Conservation (phyloP, 2,329 filamentous ascomycete genomes). For the Colletotrichum melonis region DNA sequence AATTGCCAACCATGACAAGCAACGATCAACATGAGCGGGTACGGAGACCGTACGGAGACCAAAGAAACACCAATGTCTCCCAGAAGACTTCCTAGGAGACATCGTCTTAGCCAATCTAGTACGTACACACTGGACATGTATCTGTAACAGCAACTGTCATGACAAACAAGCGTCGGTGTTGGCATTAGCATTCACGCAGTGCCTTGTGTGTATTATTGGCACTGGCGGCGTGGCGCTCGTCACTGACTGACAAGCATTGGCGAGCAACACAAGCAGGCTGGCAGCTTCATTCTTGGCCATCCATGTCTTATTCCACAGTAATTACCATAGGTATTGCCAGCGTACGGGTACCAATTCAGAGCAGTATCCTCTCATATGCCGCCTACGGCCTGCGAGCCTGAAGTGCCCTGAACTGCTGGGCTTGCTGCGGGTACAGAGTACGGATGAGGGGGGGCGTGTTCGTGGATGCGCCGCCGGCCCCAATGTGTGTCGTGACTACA, state of each 20-base stretch:
- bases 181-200: conserved; percentile 5
- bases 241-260: conserved; percentile 15
- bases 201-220: conserved; percentile 4
- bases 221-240: conserved; percentile 1
- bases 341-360: not conserved
- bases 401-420: not conserved
- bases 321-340: not conserved
- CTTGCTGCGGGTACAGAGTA: conserved; percentile 12
- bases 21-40: not conserved
- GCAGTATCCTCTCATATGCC: not conserved
- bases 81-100: not conserved
- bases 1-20: not conserved
- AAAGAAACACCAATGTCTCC: not conserved
- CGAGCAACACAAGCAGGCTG: not conserved
- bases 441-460: conserved; percentile 12
- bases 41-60: not conserved
- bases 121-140: conserved; percentile 5
- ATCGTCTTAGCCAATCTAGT: conserved; percentile 8
- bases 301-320: not conserved
- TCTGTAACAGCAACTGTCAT: conserved; percentile 12
- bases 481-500: conserved; percentile 17
- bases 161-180: conserved; percentile 4
- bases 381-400: not conserved
- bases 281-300: not conserved
- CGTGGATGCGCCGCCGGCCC: not conserved